Evolutionary conservation across 2,329 filamentous ascomycete genomes (phyloP).

Genomic region (Cercospora zeina): DNA sequence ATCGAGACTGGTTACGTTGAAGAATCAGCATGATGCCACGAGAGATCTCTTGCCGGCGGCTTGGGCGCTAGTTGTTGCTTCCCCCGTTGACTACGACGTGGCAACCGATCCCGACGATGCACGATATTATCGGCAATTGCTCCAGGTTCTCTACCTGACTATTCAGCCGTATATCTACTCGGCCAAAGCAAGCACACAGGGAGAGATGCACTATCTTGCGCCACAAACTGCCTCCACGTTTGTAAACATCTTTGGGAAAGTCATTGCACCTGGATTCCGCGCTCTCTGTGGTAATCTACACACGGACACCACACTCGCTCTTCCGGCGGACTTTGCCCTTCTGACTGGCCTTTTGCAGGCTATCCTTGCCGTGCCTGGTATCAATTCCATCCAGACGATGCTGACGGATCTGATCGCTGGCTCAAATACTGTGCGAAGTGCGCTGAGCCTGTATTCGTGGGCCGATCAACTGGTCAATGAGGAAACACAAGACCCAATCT

Average conservation of each 20-base stretch:
- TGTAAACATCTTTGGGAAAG: constrained; percentile 74
- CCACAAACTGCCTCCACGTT: constrained; percentile 56
- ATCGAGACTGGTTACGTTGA: constrained; percentile 68
- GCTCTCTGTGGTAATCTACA: constrained; percentile 80
- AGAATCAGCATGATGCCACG: constrained; percentile 53
- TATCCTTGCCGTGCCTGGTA: constrained; percentile 73
- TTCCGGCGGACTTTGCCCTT: constrained; percentile 78
- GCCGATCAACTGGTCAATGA: constrained; percentile 77
- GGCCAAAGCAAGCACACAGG: constrained; percentile 14
- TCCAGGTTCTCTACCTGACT: constrained; percentile 82
- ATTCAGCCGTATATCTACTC: constrained; percentile 62
- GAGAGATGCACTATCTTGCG: constrained; percentile 37
- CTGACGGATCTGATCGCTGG: constrained; percentile 55
- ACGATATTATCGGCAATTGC: constrained; percentile 76
- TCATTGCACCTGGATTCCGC: constrained; percentile 80
- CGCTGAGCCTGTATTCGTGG: constrained; percentile 89
- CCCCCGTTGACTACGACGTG: constrained; percentile 60
- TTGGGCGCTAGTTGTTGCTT: constrained; percentile 61
- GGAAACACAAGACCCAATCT: constrained; percentile 76
- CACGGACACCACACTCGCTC: constrained; percentile 44
- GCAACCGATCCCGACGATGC: constrained; percentile 59
- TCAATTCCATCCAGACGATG: constrained; percentile 56
- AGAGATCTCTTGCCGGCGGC: constrained; percentile 57
- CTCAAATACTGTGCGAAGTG: constrained; percentile 72
- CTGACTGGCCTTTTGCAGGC: constrained; percentile 86